These are phyloP conservation scores for Seminavis robusta DNA, from an alignment of 108 stramenopile genomes.

Conservation along the genomic window DNA sequence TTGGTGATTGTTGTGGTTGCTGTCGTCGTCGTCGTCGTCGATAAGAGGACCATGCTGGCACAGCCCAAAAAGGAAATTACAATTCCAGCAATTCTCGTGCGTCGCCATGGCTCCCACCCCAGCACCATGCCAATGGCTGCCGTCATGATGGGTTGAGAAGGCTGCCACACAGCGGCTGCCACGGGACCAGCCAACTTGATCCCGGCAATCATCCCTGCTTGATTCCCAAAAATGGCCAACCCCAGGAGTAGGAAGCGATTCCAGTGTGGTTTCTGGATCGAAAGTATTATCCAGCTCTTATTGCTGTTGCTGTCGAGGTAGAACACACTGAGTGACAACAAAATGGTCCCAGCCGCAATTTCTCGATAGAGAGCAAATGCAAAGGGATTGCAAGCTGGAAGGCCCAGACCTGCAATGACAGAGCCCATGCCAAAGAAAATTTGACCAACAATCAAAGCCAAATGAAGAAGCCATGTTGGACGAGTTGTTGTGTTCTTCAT, in stretches of 20 bases:
- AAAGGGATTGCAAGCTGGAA: slow-evolving; percentile 20
- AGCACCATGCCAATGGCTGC: slow-evolving; percentile 23
- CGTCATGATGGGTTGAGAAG: slow-evolving; percentile 26
- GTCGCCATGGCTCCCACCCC: slow-evolving; percentile 9
- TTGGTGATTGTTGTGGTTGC: background rate
- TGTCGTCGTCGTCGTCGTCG: background rate
- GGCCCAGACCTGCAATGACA: slow-evolving; percentile 22
- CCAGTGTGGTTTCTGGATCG: background rate
- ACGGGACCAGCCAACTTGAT: slow-evolving; percentile 32
- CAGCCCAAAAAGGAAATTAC: slow-evolving; percentile 21
- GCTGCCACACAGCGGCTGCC: slow-evolving; percentile 26
- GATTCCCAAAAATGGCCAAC: slow-evolving; percentile 19
- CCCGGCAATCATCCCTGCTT: slow-evolving; percentile 20
- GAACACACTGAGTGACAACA: background rate
- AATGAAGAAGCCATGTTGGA: slow-evolving; percentile 10
- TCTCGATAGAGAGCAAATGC: slow-evolving; percentile 25
- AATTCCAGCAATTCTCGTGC: slow-evolving; percentile 7
- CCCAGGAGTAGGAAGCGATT: slow-evolving; percentile 6
- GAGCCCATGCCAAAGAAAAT: slow-evolving; percentile 18
- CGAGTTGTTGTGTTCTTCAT: too few species aligned
- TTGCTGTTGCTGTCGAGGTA: background rate
- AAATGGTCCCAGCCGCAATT: slow-evolving; percentile 13
- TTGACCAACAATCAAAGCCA: slow-evolving; percentile 13
- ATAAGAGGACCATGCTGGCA: slow-evolving; percentile 15
- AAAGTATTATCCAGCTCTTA: background rate